phyloP scores from a whole-genome alignment of 2,329 filamentous ascomycete species.

The Pezizomycotina sp. region DNA sequence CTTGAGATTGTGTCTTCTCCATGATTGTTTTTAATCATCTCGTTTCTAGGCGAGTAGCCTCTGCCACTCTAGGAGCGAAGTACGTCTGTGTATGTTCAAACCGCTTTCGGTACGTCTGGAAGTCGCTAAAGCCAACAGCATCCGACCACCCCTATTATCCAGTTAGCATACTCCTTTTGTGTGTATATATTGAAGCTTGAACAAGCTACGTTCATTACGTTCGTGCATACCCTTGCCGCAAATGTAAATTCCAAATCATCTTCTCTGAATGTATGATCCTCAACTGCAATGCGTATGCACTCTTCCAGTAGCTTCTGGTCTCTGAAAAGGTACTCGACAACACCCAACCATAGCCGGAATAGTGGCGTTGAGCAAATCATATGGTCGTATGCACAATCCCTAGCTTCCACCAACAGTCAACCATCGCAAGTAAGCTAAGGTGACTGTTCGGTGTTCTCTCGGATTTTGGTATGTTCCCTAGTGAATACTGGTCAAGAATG shows the following conservation, averaged over 20 bases:
- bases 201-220: no score
- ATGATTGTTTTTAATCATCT: slow-evolving; percentile 95
- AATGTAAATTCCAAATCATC: slow-evolving; percentile 97
- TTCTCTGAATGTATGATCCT: slow-evolving; percentile 80
- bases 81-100: slow-evolving; percentile 83
- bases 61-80: slow-evolving; percentile 77
- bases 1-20: no score
- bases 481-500: slow-evolving; percentile 72
- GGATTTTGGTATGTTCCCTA: slow-evolving; percentile 48
- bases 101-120: slow-evolving; percentile 79
- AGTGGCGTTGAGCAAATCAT: slow-evolving; percentile 98
- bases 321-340: slow-evolving; percentile 91
- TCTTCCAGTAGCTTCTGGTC: slow-evolving; percentile 66
- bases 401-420: slow-evolving; percentile 92
- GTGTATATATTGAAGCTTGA: background rate
- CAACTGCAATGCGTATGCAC: slow-evolving; percentile 66
- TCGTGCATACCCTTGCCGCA: slow-evolving; percentile 50
- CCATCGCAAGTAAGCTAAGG: slow-evolving; percentile 82
- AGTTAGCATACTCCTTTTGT: background rate
- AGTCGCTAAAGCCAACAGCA: slow-evolving; percentile 77
- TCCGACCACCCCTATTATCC: slow-evolving; percentile 64
- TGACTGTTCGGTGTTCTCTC: slow-evolving; percentile 76
- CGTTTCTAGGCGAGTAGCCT: slow-evolving; percentile 73
- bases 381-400: slow-evolving; percentile 91
- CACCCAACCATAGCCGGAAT: slow-evolving; percentile 89